Evolutionary conservation across 305 asterid genomes (phyloP).

Genomic region (Fraxinus velutina): DNA sequence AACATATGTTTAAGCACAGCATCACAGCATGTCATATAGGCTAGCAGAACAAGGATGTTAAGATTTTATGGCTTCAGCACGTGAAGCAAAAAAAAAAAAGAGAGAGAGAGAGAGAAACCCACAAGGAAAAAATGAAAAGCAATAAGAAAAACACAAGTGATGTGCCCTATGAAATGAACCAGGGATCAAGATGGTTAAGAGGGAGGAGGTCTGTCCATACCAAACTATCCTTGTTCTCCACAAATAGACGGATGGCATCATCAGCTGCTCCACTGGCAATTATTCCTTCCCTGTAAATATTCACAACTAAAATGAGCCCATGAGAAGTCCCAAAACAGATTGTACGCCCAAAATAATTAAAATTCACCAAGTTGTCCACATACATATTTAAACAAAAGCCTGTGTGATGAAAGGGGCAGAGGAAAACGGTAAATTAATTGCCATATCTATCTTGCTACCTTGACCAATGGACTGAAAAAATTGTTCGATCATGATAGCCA

Average conservation of each 20-base stretch:
- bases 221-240: slow-evolving; percentile 32
- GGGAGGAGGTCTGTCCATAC: slow-evolving; percentile 21
- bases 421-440: background rate
- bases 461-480: slow-evolving; percentile 52
- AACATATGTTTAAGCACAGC: background rate
- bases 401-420: background rate
- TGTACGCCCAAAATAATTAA: background rate
- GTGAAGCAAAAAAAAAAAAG: background rate
- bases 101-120: background rate
- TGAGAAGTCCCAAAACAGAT: background rate
- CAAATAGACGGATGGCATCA: slow-evolving; percentile 48
- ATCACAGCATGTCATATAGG: background rate
- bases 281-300: slow-evolving; percentile 39
- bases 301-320: background rate
- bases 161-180: background rate
- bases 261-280: slow-evolving; percentile 52
- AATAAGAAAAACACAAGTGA: background rate
- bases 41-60: background rate
- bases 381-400: background rate
- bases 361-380: background rate
- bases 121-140: background rate
- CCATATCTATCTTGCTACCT: slow-evolving; percentile 29
- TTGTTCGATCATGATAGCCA: slow-evolving; percentile 49
- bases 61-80: background rate
- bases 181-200: background rate